Conservation (phyloP, 225 moss, liverwort and hornwort genomes). For the Climacium dendroides region DNA sequence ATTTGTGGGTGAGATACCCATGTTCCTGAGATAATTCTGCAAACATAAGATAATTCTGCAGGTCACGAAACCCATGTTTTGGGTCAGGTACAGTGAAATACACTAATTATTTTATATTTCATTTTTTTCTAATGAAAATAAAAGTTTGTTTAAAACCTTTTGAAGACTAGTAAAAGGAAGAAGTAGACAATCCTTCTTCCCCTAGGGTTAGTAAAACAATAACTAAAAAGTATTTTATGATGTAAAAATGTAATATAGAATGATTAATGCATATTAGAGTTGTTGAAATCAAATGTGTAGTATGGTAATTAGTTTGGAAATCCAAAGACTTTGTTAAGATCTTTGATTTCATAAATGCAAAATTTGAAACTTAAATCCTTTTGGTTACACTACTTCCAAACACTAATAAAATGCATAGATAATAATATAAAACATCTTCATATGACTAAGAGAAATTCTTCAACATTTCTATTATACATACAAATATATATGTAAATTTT, state of each 20-base stretch:
- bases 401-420: background rate
- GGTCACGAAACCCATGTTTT: background rate
- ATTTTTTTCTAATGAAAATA: too few relatives aligned
- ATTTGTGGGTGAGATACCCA: background rate
- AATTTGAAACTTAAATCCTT: background rate
- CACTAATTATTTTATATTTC: background rate
- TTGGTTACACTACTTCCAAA: background rate
- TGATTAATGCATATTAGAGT: background rate
- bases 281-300: background rate
- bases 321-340: background rate
- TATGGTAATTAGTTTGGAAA: background rate
- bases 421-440: too few relatives aligned
- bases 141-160: background rate
- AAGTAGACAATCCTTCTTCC: background rate
- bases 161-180: background rate
- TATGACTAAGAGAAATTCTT: background rate
- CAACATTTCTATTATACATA: too few relatives aligned
- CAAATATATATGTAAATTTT: too few relatives aligned
- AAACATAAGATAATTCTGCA: background rate
- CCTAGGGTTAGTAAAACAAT: background rate
- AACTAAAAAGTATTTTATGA: background rate
- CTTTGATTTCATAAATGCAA: background rate
- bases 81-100: too few relatives aligned
- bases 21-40: background rate
- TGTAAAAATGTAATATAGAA: background rate